These are phyloP conservation scores for Suhomyces chickasaworum DNA, from an alignment of 1,139 yeast genomes.

Conservation along the genomic window DNA sequence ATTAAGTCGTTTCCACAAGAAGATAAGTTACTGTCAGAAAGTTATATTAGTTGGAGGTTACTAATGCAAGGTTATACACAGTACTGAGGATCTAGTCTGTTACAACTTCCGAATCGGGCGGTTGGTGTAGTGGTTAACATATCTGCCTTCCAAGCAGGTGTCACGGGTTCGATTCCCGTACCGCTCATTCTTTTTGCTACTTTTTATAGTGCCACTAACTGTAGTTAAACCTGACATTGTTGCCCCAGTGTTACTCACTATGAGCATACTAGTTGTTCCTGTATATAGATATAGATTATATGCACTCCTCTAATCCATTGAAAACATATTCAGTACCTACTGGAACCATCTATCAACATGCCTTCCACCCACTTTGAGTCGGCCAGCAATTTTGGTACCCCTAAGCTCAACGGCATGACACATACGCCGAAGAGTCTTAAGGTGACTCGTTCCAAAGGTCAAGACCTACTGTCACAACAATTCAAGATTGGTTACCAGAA, in stretches of 20 bases:
- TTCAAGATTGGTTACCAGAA: slow-evolving; percentile 70
- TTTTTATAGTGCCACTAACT: neutral
- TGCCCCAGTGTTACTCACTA: neutral
- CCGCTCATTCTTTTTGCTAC: slow-evolving; percentile 51
- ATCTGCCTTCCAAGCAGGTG: slow-evolving; percentile 79
- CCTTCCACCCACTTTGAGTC: slow-evolving; percentile 25
- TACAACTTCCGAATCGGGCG: slow-evolving; percentile 37
- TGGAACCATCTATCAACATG: slow-evolving; percentile 17
- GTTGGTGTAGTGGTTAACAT: slow-evolving; percentile 57
- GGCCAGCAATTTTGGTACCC: slow-evolving; percentile 13
- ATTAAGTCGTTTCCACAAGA: no score
- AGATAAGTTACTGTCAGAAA: no score
- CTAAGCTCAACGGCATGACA: slow-evolving; percentile 8
- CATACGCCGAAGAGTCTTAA: slow-evolving; percentile 15
- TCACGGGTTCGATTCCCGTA: slow-evolving; percentile 84
- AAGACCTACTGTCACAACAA: slow-evolving; percentile 37
- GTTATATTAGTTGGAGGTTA: no score
- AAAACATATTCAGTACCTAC: slow-evolving; percentile 4
- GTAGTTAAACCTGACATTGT: neutral
- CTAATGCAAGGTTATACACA: no score
- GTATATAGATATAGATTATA: neutral
- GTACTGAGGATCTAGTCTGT: no score
- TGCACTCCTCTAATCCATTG: slow-evolving; percentile 4
- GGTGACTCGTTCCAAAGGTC: slow-evolving; percentile 21
- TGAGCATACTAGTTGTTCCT: neutral